Evolutionary conservation across 768 basidiomycete genomes (phyloP), one percentile per base, ranked within the genome.

Genomic region (Tricholomella constricta): DNA sequence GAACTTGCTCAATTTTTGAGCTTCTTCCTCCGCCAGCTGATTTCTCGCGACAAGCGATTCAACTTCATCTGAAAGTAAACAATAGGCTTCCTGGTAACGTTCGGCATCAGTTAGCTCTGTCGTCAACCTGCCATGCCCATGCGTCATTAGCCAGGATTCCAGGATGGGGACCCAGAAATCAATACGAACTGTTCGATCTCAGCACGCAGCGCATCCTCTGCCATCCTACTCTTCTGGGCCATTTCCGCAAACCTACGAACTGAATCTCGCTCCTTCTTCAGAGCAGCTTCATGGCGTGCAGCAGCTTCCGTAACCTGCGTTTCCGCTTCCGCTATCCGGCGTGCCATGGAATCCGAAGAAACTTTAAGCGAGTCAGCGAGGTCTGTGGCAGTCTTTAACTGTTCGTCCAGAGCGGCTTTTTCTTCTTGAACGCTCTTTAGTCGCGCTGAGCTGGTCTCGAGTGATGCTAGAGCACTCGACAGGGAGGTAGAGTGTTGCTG

Each of bases 21-120:
- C 84, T 65, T 96, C 94, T 36, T 85, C 85, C 62, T 94, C 87
- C 6, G 91, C 90, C 31, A 94, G 75, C 27, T 84, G 79, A 58
- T 93, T 91, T 10, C 87, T 79, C 11, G 81, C 79, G 15, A 86
- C 69, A 9, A 95, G 77, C 6, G 79, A 73, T 15, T 78, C 78
- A 23, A 92, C 79, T 62, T 89, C 80, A 15, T 86, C 80, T 15
- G 79, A 67, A 10, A 94, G 73, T 22, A 75, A 74, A 52, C 78
- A 74, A 66, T 93, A 94, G 11, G 89, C 87, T 44, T 85, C 81
- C 66, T 86, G 81, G 68, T 86, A 93, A 17, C 73, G 76, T 56
- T 83, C 83, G 1, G 80, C 79, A 11, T 86, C 80, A 3, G 76
- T 64, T 19, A 93, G 68, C 29, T 89, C 87, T 5, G 70, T 50